Conservation (phyloP, 352 stramenopile species). For the Blastocystis sp. region DNA sequence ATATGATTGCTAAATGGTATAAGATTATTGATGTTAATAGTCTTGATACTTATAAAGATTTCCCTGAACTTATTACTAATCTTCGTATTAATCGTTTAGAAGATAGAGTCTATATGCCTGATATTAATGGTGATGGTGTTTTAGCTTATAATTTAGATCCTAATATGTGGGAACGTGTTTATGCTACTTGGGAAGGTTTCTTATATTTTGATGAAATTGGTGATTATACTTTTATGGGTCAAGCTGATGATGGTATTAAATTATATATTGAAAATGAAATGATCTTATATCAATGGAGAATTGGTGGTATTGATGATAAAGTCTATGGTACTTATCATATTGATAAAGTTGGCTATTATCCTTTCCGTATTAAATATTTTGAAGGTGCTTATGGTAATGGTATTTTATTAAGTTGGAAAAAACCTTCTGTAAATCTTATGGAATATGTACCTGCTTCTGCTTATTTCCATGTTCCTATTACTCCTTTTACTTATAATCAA, state of each 20-base stretch:
- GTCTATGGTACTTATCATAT: conserved; percentile 13
- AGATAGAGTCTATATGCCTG: not conserved
- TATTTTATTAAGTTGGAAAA: conserved; percentile 30
- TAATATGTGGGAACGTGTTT: not conserved
- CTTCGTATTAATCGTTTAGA: not conserved
- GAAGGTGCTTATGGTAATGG: conserved; percentile 7
- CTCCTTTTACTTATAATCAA: conserved; percentile 20
- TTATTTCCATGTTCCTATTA: conserved; percentile 21
- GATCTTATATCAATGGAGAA: too few relatives aligned
- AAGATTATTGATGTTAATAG: not conserved
- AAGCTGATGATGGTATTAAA: too few relatives aligned
- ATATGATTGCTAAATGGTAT: conserved; percentile 9
- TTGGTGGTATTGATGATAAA: too few relatives aligned
- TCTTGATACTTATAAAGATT: not conserved
- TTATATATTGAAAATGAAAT: too few relatives aligned
- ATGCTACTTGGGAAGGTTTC: conserved; percentile 10
- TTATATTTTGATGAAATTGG: conserved; percentile 5
- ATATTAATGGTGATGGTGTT: not conserved
- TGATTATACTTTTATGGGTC: conserved; percentile 6
- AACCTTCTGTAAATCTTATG: conserved; percentile 5
- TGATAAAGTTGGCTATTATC: conserved; percentile 29
- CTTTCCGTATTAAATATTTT: conserved; percentile 33
- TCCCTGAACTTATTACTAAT: not conserved
- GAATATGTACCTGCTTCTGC: conserved; percentile 13
- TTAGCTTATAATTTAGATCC: not conserved